These are phyloP conservation scores for Apiosordaria backusii DNA, from an alignment of 495 filamentous ascomycete genomes.

Conservation along the genomic window DNA sequence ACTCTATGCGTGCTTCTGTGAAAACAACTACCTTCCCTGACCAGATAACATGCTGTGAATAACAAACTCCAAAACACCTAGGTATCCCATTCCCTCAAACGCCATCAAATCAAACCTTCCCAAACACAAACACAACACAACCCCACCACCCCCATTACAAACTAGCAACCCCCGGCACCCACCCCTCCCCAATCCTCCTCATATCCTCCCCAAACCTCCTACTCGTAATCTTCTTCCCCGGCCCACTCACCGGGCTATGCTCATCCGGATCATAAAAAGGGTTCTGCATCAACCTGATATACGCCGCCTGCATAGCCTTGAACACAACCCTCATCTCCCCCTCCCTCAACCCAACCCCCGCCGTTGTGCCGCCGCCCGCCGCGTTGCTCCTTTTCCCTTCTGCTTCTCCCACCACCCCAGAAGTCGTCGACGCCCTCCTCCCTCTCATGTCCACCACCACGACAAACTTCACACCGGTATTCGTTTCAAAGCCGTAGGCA, in stretches of 20 bases:
- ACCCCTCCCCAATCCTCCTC: constrained; percentile 72
- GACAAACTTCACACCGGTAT: constrained; percentile 87
- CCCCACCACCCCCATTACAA: constrained; percentile 25
- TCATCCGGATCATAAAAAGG: constrained; percentile 93
- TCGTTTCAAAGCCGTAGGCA: constrained; percentile 94
- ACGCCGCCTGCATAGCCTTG: constrained; percentile 83
- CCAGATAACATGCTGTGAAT: neutral
- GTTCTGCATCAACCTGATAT: constrained; percentile 84
- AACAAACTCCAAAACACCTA: constrained; percentile 8
- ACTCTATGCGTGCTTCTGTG: neutral
- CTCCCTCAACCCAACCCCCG: constrained; percentile 62
- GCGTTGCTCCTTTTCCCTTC: constrained; percentile 7
- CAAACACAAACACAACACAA: neutral
- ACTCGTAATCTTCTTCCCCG: constrained; percentile 69
- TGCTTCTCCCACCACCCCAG: constrained; percentile 24
- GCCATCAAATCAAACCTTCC: neutral
- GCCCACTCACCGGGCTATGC: constrained; percentile 54
- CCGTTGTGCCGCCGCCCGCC: constrained; percentile 26
- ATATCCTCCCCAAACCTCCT: constrained; percentile 78
- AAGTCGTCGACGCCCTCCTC: constrained; percentile 33
- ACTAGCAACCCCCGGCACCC: constrained; percentile 54
- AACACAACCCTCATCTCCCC: constrained; percentile 85
- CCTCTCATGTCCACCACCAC: constrained; percentile 85
- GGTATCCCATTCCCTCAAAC: neutral
- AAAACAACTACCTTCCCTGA: neutral